Evolutionary conservation across 257 asterid species (phyloP).

Genomic region (Cynanchum wilfordii): DNA sequence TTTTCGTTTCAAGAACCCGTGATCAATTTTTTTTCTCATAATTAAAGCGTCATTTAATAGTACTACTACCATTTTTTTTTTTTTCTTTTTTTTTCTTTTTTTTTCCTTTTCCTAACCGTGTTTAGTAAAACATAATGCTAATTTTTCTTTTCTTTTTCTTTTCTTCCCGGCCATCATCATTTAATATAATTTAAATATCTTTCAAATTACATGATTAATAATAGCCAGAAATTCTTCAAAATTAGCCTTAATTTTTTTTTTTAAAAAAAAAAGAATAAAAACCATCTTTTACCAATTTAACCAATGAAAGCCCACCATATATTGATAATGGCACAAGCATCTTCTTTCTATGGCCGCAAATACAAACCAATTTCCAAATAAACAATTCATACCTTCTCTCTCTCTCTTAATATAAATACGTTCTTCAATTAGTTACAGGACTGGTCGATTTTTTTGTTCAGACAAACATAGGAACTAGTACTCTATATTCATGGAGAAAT

Average conservation of each 20-base stretch:
- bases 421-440: slow-evolving; percentile 10
- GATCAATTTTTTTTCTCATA: neutral
- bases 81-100: no score
- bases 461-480: neutral
- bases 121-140: neutral
- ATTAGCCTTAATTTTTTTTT: neutral
- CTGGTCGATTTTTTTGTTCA: neutral
- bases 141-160: no score
- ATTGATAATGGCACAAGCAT: neutral
- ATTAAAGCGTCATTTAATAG: no score
- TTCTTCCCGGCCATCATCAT: neutral
- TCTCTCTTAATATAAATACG: slow-evolving; percentile 4
- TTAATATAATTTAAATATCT: neutral
- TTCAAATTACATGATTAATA: neutral
- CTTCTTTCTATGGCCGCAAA: slow-evolving; percentile 11
- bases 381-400: slow-evolving; percentile 24
- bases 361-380: slow-evolving; percentile 2
- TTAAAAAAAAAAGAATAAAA: neutral
- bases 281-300: neutral
- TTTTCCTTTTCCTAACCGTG: neutral
- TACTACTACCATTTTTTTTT: no score
- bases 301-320: neutral
- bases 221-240: neutral
- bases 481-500: slow-evolving; percentile 27
- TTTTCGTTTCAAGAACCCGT: neutral